Evolutionary conservation across 345 rosid genomes (phyloP).

Genomic region (Rhodomyrtus tomentosa): DNA sequence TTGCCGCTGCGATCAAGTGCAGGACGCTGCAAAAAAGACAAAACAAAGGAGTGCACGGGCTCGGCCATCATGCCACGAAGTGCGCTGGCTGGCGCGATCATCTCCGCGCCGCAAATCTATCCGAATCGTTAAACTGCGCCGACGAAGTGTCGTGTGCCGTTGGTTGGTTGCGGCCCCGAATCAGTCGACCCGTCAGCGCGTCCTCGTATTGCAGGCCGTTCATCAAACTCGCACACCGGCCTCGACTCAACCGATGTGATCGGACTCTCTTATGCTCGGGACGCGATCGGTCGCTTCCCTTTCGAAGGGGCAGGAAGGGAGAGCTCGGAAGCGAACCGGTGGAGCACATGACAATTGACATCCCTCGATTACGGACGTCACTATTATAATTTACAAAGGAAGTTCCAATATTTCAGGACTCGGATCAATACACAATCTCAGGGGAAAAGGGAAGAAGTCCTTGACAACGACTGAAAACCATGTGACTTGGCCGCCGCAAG

Average conservation of each 20-base stretch:
- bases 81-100: too few relatives aligned
- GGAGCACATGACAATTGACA: neutral
- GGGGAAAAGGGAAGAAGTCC: neutral
- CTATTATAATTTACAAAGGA: neutral
- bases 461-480: neutral
- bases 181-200: fast-evolving
- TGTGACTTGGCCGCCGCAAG: neutral
- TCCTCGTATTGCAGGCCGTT: neutral
- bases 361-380: neutral
- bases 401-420: neutral
- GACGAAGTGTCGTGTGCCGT: too few relatives aligned
- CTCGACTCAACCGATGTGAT: too few relatives aligned
- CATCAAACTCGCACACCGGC: fast-evolving
- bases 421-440: neutral
- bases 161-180: too few relatives aligned
- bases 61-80: neutral
- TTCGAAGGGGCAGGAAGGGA: too few relatives aligned
- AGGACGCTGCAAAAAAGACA: fast-evolving
- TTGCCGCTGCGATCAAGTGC: neutral
- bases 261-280: neutral
- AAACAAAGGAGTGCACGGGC: neutral
- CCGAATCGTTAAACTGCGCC: fast-evolving
- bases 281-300: neutral
- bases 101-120: fast-evolving
- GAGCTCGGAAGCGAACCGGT: neutral